Percentiles rank a stretch among this genome's conserved stretches.
These are phyloP conservation scores for Perilla frutescens DNA, from an alignment of 257 asterid species.

Conservation along the genomic window DNA sequence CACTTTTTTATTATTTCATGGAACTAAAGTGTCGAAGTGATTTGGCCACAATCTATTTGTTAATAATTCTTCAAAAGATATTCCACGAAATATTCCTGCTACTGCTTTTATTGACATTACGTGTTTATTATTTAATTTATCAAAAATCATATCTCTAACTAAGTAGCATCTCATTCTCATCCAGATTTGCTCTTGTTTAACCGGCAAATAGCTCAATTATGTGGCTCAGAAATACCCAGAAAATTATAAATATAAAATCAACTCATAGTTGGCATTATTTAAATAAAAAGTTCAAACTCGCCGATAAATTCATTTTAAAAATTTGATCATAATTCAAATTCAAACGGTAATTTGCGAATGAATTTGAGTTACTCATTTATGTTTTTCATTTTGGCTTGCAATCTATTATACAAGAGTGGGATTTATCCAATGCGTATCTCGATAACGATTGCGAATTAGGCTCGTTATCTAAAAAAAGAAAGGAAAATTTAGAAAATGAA, in stretches of 20 bases:
- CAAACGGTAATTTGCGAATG: too few species aligned
- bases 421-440: too few species aligned
- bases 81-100: conserved; percentile 2
- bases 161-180: not conserved
- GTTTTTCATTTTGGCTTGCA: too few species aligned
- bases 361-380: too few species aligned
- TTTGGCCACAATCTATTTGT: conserved; percentile 5
- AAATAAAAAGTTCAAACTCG: too few species aligned
- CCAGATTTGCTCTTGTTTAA: not conserved
- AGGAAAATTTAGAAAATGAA: too few species aligned
- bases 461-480: too few species aligned
- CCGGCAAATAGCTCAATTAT: not conserved
- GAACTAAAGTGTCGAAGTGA: not conserved
- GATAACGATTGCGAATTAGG: too few species aligned
- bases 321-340: too few species aligned
- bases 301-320: too few species aligned
- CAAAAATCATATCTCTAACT: not conserved
- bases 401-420: too few species aligned
- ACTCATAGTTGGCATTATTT: too few species aligned
- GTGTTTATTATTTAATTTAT: not conserved
- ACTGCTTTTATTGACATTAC: not conserved
- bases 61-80: not conserved
- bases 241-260: not conserved
- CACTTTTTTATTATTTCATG: not conserved
- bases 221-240: not conserved